Base-by-base conservation (phyloP, 2,329 filamentous ascomycete genomes). In the Colletotrichum paranaense region DNA sequence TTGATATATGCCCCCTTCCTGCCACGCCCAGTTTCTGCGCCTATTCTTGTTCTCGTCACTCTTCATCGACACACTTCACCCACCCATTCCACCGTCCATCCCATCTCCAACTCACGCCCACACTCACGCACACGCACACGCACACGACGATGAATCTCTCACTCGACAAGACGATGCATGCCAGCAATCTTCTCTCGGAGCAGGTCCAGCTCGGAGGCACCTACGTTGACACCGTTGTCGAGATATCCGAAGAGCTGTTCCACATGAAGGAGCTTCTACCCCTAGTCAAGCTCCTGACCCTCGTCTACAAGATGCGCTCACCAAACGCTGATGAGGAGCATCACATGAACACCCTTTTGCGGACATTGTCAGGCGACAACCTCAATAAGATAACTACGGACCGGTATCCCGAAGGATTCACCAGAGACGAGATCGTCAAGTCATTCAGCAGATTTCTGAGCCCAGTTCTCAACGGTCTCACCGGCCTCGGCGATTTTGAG, bases 381-480 rank as follows among this genome's bases (percentile, higher is more conserved):
- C 67, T 73, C 12, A 59, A 28, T 62, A 79, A 63, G 16, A 68
- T 65, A 28, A 70, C 69, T 26, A 76, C 75, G 55, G 52, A 71
- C 19, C 53, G 46, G 8, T 49, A 62, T 24, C 70, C 73, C 42
- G 49, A 64, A 24, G 73, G 70, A 5, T 74, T 74, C 75, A 75
- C 76, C 3, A 76, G 79, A 35, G 75, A 78, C n/a, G 78, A 81
- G 62, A 71, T 79, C 28, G 62, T 78, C 62, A 76, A 79, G 72
- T 83, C 81, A 2, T 83, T 82, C 64, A 72, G 80, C 63, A 73
- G 73, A 24, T 76, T 78, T 46, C 76, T 79, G 55, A 75, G 70
- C 35, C 78, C 81, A 12, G 80, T 83, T 14, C 81, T 83, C 68
- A 81, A 79, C 70, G 81, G 81, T 49, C 76, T 82, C 75, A 79